These are phyloP conservation scores for Mucor indicus DNA, from an alignment of 371 early-diverging fungal genomes.

Conservation along the genomic window DNA sequence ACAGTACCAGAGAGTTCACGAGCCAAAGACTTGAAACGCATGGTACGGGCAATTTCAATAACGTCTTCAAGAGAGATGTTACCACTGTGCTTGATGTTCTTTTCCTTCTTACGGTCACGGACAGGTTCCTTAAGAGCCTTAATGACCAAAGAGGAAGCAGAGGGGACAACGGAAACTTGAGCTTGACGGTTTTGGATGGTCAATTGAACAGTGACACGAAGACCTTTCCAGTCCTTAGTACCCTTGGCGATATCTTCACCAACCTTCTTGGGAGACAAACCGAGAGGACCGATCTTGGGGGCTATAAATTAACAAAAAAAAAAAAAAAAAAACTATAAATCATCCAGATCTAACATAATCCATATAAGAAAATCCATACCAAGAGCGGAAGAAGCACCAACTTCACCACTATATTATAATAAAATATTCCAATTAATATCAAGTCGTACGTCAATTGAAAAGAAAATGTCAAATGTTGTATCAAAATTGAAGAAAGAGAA, in stretches of 20 bases:
- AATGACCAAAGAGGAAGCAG: constrained; percentile 98
- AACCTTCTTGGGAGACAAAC: constrained; percentile 99
- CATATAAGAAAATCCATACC: too few relatives aligned
- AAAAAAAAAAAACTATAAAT: too few relatives aligned
- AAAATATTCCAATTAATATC: neutral
- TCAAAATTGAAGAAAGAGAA: neutral
- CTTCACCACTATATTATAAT: constrained; percentile 78
- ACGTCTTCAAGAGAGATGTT: constrained; percentile 91
- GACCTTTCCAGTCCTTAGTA: constrained; percentile 98
- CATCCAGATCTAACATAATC: too few relatives aligned
- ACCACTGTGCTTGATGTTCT: constrained; percentile 98
- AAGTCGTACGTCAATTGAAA: neutral
- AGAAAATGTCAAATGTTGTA: neutral
- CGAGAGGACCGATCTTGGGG: constrained; percentile 99
- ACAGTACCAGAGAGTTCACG: constrained; percentile 90
- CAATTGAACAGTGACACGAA: constrained; percentile 97
- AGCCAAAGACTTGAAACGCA: constrained; percentile 92
- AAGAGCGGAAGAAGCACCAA: constrained; percentile 97
- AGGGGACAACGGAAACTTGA: constrained; percentile 95
- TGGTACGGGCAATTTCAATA: constrained; percentile 96
- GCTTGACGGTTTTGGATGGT: constrained; percentile 99
- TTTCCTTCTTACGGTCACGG: constrained; percentile 99
- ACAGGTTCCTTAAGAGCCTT: constrained; percentile 99
- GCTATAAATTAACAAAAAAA: too few relatives aligned
- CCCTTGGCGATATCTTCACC: constrained; percentile 99